A percentile compares a stretch with the other conserved stretches of the same genome.
Conservation (phyloP, 345 rosid species). For the Carallia pectinifolia region DNA sequence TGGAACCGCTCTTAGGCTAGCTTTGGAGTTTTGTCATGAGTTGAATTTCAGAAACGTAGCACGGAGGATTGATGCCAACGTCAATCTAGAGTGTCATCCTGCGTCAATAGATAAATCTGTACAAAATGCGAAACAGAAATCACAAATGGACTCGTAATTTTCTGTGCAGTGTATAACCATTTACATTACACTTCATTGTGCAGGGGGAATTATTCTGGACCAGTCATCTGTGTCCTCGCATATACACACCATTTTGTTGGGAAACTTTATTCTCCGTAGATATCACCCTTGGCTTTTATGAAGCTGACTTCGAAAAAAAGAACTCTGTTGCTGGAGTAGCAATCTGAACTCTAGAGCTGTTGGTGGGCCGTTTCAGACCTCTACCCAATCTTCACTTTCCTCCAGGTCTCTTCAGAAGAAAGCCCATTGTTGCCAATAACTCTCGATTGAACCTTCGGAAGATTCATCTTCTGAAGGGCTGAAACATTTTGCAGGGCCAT, state of each 20-base stretch:
- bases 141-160: constrained; percentile 3
- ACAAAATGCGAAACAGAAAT: constrained; percentile 13
- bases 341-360: too few relatives aligned
- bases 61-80: constrained; percentile 61
- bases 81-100: constrained; percentile 53
- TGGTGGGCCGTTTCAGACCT: too few relatives aligned
- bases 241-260: not conserved
- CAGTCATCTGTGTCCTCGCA: constrained; percentile 5
- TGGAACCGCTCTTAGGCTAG: constrained; percentile 74
- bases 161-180: constrained; percentile 11
- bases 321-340: too few relatives aligned
- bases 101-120: constrained; percentile 46
- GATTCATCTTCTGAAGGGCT: too few relatives aligned
- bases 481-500: too few relatives aligned
- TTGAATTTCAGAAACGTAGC: constrained; percentile 74
- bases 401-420: too few relatives aligned
- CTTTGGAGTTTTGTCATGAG: constrained; percentile 73
- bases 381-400: too few relatives aligned
- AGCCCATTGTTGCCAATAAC: too few relatives aligned
- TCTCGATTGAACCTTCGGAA: too few relatives aligned
- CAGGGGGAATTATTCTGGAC: constrained; percentile 10
- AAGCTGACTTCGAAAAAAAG: too few relatives aligned
- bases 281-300: not conserved
- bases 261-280: not conserved
- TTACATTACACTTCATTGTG: constrained; percentile 10